Conservation (phyloP, 208 protist species). For the Leishmania turanica region DNA sequence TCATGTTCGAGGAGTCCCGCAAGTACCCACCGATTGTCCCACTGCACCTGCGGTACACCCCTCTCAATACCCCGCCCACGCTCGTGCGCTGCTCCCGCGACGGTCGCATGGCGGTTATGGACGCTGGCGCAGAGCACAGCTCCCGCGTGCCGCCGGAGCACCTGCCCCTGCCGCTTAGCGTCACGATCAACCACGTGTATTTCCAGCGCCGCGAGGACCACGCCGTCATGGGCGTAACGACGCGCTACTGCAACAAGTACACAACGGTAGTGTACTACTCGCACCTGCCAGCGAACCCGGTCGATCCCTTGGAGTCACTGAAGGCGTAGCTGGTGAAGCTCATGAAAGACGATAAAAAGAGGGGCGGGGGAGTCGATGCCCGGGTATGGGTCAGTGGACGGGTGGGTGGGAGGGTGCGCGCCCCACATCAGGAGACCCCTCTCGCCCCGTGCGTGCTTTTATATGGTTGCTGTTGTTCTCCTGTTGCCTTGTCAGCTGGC, state of each 20-base stretch:
- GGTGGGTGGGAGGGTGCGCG: not conserved
- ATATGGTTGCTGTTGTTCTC: not conserved
- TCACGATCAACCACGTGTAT: constrained; percentile 94
- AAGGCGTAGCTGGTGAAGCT: constrained; percentile 9
- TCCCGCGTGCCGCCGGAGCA: constrained; percentile 56
- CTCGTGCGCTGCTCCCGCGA: constrained; percentile 75
- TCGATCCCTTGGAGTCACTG: constrained; percentile 23
- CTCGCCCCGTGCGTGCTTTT: not conserved
- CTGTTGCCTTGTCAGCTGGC: not conserved
- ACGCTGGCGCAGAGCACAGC: constrained; percentile 38
- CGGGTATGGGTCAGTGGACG: not conserved
- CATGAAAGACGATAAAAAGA: not conserved
- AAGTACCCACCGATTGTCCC: constrained; percentile 92
- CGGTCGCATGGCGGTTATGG: constrained; percentile 53
- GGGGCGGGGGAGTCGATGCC: not conserved
- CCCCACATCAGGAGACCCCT: not conserved
- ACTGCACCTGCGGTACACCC: constrained; percentile 90
- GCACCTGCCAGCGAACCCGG: constrained; percentile 37
- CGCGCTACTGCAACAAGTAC: constrained; percentile 91
- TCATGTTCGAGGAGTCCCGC: constrained; percentile 85
- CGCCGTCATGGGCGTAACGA: constrained; percentile 86
- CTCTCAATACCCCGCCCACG: constrained; percentile 91
- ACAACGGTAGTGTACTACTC: constrained; percentile 91
- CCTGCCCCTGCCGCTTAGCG: constrained; percentile 86
- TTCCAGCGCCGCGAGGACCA: constrained; percentile 91